Evolutionary conservation across 1,284 basidiomycete species (phyloP), one percentile per base, ranked within the genome.

Genomic region (Ustilago xerochloae): DNA sequence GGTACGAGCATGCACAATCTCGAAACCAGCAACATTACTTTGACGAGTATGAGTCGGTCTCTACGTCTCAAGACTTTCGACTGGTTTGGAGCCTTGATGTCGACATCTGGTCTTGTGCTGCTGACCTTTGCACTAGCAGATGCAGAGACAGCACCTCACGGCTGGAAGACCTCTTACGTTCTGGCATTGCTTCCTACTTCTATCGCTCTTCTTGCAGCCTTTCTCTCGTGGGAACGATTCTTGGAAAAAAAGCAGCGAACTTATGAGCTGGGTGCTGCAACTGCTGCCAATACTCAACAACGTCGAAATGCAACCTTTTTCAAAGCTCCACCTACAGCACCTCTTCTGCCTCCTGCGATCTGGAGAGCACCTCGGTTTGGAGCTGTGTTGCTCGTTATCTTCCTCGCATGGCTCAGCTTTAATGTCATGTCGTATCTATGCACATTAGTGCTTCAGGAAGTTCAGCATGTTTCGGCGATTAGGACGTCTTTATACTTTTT

Each of bases 81-180:
- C 80, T 94, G 92, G 91, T 79, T 92, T 20, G 93, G 94, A 5
- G 91, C 91, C 0, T 85, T 89, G 18, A 84, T 94, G 30, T 87
- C 93, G 46, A 93, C 92, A 0, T 82, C 87, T 0, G 93, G 92
- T 0, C 86, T 95, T 13, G 90, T 92, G 0, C 86, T 95, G 2
- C 87, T 96, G 68, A 88, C 92, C 12, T 95, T 94, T 78, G 89
- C 90, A 0, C 88, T 96, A 1, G 90, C 90, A 46, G 89, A 93
- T 78, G 93, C 91, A 1, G 88, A 89, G 45, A 85, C 88, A 9
- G 92, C 91, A 0, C 88, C 90, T 0, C 71, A 90, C 12, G 88
- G 89, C n/a, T 95, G 92, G 92, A 86, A 84, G 51, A 92, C 91
- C 0, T 86, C 88, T 10, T 71, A 79, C 81, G 86, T 88, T 46